Conservation (phyloP, 169 alveolate species). For the Eimeria praecox region DNA sequence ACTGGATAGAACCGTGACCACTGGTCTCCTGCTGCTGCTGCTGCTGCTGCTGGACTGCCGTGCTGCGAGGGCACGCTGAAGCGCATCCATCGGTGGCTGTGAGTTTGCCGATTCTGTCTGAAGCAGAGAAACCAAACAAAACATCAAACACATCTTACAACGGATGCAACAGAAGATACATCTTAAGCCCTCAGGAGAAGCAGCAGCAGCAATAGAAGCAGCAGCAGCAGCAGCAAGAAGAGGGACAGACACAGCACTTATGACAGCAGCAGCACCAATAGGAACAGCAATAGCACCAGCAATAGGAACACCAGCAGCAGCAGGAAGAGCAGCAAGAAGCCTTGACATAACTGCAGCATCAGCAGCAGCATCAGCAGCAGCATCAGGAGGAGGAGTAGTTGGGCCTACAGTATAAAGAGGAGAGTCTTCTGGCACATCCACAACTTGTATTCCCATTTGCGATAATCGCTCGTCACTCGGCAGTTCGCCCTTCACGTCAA, state of each 20-base stretch:
- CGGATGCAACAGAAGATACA: not conserved
- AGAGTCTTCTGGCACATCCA: conserved; percentile 13
- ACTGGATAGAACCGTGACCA: conserved; percentile 37
- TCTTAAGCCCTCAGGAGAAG: too few relatives aligned
- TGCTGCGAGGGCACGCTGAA: conserved; percentile 60
- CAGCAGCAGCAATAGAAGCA: not conserved
- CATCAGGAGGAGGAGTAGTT: not conserved
- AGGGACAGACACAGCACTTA: not conserved
- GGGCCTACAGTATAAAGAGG: not conserved
- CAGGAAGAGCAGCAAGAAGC: not conserved
- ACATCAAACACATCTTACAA: not conserved
- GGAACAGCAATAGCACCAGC: not conserved
- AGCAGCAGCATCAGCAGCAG: not conserved
- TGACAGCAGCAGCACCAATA: not conserved
- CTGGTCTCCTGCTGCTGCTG: conserved; percentile 21
- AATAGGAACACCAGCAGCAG: not conserved
- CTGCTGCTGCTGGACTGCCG: conserved; percentile 13
- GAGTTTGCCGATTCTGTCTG: not conserved
- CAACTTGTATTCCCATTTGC: conserved; percentile 4
- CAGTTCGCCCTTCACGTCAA: conserved; percentile 36
- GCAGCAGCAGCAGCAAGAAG: not conserved
- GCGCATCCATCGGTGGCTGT: conserved; percentile 14
- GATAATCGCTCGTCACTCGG: conserved; percentile 6
- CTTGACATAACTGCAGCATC: not conserved
- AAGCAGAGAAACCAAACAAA: not conserved